Evolutionary conservation across 2,329 filamentous ascomycete genomes (phyloP), one percentile per base, ranked within the genome.

Genomic region (Fusarium xyrophilum): DNA sequence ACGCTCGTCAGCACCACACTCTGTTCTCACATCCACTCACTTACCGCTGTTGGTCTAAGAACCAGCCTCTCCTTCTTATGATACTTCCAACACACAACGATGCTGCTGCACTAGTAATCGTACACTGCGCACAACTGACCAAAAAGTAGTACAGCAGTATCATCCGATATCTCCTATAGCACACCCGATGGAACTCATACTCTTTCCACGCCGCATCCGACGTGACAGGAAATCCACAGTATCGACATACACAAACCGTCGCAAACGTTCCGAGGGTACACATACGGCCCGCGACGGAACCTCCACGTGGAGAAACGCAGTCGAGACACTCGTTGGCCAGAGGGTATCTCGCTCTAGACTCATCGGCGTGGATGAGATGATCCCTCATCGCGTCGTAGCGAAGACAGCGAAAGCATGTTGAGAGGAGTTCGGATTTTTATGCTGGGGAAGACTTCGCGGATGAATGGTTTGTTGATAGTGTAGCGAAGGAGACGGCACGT

Each of bases 401-500:
- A 25, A 83, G 75, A 63, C 82, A 84, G 6, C 71, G 60, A 63
- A 75, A 76, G 74, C 82, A 84, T 50, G 81, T 80, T n/a, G 74
- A 74, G 11, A 79, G 73, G 27, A 82, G 69, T 56, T 56, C 67
- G 30, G 43, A 69, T 53, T 68, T 68, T 64, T 28, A 79, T 74
- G n/a, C 74, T 63, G 13, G 78, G 79, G 55, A 82, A 78, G 28
- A 82, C 73, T 48, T 67, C 67, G 39, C 76, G 76, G 14, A 83
- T 73, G 39, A 78, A 74, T 12, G 73, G 56, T 7, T 79, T 78
- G 27, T 71, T 78, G 35, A 82, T 75, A 19, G 77, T 72, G 23
- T 66, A 52, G 52, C 76, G 78, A 54, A 81, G 77, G 61, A 75
- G 74, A 39, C 73, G 77, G 68, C 78, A 82, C 13, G 81, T 82